These are phyloP conservation scores for Coelastrella sp. DNA, from an alignment of 139 green algal genomes.

Conservation along the genomic window DNA sequence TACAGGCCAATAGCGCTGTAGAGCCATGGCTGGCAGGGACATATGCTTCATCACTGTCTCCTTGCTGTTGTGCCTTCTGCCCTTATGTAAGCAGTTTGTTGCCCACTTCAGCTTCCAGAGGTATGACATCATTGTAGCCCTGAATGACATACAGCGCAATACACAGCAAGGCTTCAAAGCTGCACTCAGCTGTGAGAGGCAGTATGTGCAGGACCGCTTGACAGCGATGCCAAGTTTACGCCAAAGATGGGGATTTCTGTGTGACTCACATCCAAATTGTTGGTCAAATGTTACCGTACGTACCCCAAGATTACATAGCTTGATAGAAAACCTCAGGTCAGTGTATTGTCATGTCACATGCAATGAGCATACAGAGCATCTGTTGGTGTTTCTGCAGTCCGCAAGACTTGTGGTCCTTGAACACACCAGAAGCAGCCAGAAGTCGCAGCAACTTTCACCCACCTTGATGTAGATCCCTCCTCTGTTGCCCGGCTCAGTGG, in stretches of 20 bases:
- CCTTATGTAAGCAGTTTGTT: constrained; percentile 45
- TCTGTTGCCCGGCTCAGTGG: constrained; percentile 47
- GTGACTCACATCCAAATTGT: too few species aligned
- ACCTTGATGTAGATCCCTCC: constrained; percentile 62
- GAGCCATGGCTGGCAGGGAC: background rate
- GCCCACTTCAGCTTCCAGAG: constrained; percentile 35
- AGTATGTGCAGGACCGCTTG: too few species aligned
- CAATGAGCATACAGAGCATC: too few species aligned
- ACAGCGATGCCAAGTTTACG: too few species aligned
- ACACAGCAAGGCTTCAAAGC: background rate
- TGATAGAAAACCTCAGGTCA: too few species aligned
- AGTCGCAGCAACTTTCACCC: background rate
- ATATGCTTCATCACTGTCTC: background rate
- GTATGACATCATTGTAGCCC: constrained; percentile 33
- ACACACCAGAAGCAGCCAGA: background rate
- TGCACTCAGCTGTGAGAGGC: background rate
- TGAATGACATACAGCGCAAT: background rate
- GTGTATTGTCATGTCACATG: too few species aligned
- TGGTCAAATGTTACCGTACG: too few species aligned
- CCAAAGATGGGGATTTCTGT: too few species aligned
- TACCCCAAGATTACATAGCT: too few species aligned
- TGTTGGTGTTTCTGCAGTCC: background rate
- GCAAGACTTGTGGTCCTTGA: background rate
- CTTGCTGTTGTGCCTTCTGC: background rate
- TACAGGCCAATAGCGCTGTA: too few species aligned